These are phyloP conservation scores for Globisporangium canariense DNA, from an alignment of 352 stramenopile genomes.

Conservation along the genomic window DNA sequence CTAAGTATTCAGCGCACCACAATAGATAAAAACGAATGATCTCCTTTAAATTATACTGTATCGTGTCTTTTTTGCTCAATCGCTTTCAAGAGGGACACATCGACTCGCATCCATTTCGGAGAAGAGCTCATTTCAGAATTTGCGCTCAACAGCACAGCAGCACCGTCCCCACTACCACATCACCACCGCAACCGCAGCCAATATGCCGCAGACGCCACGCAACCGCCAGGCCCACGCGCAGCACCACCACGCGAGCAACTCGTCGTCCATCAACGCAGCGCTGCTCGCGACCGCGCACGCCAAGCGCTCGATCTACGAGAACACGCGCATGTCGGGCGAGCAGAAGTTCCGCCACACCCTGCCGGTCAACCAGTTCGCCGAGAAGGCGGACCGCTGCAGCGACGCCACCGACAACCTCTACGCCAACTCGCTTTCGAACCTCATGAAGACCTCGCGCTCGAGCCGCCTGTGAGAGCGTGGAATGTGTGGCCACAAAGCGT, in stretches of 20 bases:
- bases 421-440: conserved; percentile 41
- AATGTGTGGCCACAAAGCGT: too few relatives aligned
- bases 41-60: not conserved
- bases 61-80: not conserved
- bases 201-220: conserved; percentile 12
- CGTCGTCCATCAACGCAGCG: conserved; percentile 16
- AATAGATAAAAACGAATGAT: not conserved
- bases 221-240: conserved; percentile 3
- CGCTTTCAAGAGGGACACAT: not conserved
- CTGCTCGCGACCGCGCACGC: conserved; percentile 14
- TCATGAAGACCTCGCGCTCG: conserved; percentile 29
- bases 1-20: too few relatives aligned
- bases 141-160: not conserved
- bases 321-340: conserved; percentile 53
- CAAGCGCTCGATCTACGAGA: conserved; percentile 50
- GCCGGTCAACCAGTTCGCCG: conserved; percentile 31
- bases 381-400: conserved; percentile 37
- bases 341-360: conserved; percentile 39
- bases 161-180: too few relatives aligned
- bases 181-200: not conserved
- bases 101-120: not conserved
- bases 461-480: conserved; percentile 34
- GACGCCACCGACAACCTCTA: conserved; percentile 46
- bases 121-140: conserved; percentile 14
- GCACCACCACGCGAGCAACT: conserved; percentile 13